These are phyloP conservation scores for Penicillium coprophilum DNA, from an alignment of 495 filamentous ascomycete genomes.

Conservation along the genomic window DNA sequence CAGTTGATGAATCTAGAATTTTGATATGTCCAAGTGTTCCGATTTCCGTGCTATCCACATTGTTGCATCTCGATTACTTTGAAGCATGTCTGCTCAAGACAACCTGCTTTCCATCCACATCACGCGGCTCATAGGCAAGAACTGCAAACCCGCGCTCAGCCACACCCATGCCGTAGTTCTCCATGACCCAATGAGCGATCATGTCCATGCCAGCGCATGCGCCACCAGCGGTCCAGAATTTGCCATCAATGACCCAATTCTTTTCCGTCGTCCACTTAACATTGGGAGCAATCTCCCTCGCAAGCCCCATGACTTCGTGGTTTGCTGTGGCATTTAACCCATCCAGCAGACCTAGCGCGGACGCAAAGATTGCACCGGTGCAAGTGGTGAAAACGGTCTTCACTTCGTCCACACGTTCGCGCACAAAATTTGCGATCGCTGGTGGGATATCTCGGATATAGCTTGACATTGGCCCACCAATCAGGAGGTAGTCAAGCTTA, in stretches of 20 bases:
- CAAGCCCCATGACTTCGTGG: neutral
- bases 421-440: neutral
- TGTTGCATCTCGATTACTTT: neutral
- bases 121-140: constrained; percentile 2
- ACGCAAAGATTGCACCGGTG: neutral
- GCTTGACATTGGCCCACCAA: neutral
- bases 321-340: neutral
- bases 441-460: neutral
- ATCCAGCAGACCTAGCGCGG: neutral
- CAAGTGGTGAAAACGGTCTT: neutral
- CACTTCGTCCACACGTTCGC: neutral
- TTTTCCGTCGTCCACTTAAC: constrained; percentile 2
- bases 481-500: neutral
- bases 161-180: neutral
- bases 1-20: no score
- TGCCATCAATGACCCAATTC: constrained; percentile 1
- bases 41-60: neutral
- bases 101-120: neutral
- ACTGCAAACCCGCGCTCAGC: neutral
- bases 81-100: neutral
- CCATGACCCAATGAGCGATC: neutral
- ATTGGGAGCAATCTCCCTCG: neutral
- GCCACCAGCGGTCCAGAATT: neutral
- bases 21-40: no score
- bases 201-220: constrained; percentile 2